Evolutionary conservation across 331 rosid genomes (phyloP).

Genomic region (Dryas integrifolia): DNA sequence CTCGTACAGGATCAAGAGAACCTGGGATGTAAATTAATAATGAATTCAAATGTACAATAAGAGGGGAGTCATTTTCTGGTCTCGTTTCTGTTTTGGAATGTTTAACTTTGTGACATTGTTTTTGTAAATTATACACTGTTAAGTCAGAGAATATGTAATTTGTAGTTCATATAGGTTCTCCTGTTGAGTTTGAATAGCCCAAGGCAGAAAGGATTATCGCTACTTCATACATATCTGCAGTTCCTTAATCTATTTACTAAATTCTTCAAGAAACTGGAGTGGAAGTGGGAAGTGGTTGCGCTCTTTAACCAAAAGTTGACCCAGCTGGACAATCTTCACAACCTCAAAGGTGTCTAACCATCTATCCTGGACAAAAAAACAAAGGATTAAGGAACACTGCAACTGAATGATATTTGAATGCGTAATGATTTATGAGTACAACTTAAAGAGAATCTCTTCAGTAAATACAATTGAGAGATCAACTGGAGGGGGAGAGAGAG

Average conservation of each 20-base stretch:
- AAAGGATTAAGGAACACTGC: conserved; percentile 15
- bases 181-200: background rate
- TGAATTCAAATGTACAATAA: conserved; percentile 3
- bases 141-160: background rate
- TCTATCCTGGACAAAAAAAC: conserved; percentile 30
- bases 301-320: conserved; percentile 27
- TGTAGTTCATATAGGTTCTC: background rate
- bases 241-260: background rate
- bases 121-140: conserved; percentile 14
- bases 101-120: conserved; percentile 16
- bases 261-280: conserved; percentile 2
- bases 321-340: conserved; percentile 25
- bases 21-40: conserved; percentile 19
- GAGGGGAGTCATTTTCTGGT: conserved; percentile 24
- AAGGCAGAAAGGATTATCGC: background rate
- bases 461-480: background rate
- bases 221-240: background rate
- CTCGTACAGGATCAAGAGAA: background rate
- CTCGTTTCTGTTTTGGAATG: conserved; percentile 23
- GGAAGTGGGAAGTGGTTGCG: background rate
- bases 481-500: background rate
- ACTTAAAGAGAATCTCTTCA: background rate
- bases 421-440: background rate
- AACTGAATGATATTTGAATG: conserved; percentile 7
- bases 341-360: conserved; percentile 6